These are phyloP conservation scores for Boletus sp. DNA, from an alignment of 768 basidiomycete species.

Conservation along the genomic window DNA sequence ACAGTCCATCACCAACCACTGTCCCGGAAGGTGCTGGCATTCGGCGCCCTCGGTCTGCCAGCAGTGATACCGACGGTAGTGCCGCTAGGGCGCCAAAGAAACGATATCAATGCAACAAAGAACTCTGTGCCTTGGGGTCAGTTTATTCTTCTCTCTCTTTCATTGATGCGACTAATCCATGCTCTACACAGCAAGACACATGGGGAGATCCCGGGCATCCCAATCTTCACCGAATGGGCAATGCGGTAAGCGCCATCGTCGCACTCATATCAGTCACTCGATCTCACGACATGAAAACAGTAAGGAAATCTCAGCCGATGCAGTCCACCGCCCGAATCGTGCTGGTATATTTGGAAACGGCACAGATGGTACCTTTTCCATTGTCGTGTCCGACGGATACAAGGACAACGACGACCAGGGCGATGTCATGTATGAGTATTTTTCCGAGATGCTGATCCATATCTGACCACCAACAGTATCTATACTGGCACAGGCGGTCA, in stretches of 20 bases:
- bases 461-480: conserved; percentile 18
- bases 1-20: too few species aligned
- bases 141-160: too few species aligned
- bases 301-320: too few species aligned
- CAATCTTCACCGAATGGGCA: background rate
- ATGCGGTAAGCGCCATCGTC: background rate
- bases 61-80: too few species aligned
- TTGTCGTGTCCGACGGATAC: background rate
- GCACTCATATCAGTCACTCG: too few species aligned
- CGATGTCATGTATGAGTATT: background rate
- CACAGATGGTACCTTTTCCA: background rate
- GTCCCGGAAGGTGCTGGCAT: too few species aligned
- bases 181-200: background rate
- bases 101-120: too few species aligned
- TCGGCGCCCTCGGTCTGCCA: too few species aligned
- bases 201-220: background rate
- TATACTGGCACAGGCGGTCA: conserved; percentile 31
- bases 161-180: too few species aligned
- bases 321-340: background rate
- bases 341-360: background rate
- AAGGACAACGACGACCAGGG: background rate
- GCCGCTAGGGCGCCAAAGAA: too few species aligned
- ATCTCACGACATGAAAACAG: background rate
- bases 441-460: background rate
- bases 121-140: too few species aligned